These are phyloP conservation scores for Neohortaea acidophila DNA, from an alignment of 495 filamentous ascomycete species.

Conservation along the genomic window DNA sequence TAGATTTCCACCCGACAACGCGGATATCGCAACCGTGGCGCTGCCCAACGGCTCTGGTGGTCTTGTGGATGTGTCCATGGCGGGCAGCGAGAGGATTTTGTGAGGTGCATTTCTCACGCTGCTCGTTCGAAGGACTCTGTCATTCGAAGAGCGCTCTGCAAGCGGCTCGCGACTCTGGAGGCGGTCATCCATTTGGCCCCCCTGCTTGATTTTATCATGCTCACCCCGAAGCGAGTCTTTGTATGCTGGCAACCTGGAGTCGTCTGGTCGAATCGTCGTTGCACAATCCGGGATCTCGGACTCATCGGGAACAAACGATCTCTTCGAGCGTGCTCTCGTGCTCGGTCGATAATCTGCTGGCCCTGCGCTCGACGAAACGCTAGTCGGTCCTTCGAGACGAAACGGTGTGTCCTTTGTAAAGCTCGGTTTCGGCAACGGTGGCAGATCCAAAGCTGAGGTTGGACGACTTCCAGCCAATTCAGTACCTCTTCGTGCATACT, in stretches of 20 bases:
- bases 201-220: too few species aligned
- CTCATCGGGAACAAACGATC: too few species aligned
- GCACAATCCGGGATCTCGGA: too few species aligned
- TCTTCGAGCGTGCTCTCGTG: too few species aligned
- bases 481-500: too few species aligned
- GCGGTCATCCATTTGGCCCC: constrained; percentile 11
- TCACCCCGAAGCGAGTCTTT: too few species aligned
- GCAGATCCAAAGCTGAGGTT: constrained; percentile 12
- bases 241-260: too few species aligned
- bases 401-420: constrained; percentile 5
- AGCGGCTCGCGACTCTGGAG: not conserved
- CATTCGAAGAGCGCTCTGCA: constrained; percentile 1
- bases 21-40: constrained; percentile 9
- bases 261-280: too few species aligned
- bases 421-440: constrained; percentile 20
- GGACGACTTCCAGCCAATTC: too few species aligned
- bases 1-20: constrained; percentile 6
- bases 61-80: not conserved
- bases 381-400: too few species aligned
- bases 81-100: constrained; percentile 6
- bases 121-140: constrained; percentile 1
- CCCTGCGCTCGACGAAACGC: too few species aligned
- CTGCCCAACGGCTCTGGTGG: constrained; percentile 12
- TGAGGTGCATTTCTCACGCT: constrained; percentile 14
- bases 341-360: too few species aligned